A percentile compares a stretch with the other conserved stretches of the same genome.
These are phyloP conservation scores for Coniochaeta sp. DNA, from an alignment of 2,329 filamentous ascomycete species.

Conservation along the genomic window DNA sequence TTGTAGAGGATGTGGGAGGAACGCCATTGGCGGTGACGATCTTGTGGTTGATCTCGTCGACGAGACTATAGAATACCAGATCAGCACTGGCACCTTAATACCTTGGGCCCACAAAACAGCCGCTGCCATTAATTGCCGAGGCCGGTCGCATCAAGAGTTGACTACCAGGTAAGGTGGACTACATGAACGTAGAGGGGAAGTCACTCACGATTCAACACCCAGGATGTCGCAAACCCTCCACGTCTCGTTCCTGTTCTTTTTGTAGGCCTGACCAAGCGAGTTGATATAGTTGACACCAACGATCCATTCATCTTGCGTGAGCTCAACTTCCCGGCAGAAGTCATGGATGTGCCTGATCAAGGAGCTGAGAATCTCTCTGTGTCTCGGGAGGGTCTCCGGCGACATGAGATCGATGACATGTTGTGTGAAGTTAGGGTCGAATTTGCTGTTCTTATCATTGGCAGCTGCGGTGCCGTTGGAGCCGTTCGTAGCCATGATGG, in stretches of 20 bases:
- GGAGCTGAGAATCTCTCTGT: slow-evolving; percentile 43
- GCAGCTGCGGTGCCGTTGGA: too few relatives aligned
- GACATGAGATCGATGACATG: slow-evolving; percentile 53
- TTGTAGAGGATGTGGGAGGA: slow-evolving; percentile 52
- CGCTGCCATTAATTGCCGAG: too few relatives aligned
- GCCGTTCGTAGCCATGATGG: too few relatives aligned
- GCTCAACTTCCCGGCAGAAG: slow-evolving; percentile 55
- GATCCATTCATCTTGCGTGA: slow-evolving; percentile 57
- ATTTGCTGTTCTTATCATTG: slow-evolving; percentile 6
- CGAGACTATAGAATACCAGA: slow-evolving; percentile 23
- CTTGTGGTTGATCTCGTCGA: slow-evolving; percentile 59
- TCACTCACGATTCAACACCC: slow-evolving; percentile 45
- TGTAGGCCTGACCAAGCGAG: slow-evolving; percentile 50
- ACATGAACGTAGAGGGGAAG: too few relatives aligned
- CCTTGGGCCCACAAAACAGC: too few relatives aligned
- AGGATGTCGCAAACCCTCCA: slow-evolving; percentile 56
- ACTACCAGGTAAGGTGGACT: too few relatives aligned
- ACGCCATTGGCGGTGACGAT: slow-evolving; percentile 28
- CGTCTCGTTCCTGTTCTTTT: slow-evolving; percentile 52
- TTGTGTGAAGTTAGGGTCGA: slow-evolving; percentile 39
- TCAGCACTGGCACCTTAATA: too few relatives aligned
- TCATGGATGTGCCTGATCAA: slow-evolving; percentile 56
- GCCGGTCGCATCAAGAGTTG: too few relatives aligned
- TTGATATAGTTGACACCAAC: slow-evolving; percentile 50
- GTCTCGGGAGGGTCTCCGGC: slow-evolving; percentile 48